A percentile compares a stretch with the other conserved stretches of the same genome.
Conservation (phyloP, 129 eudicot genomes). For the Flaveria linearis region DNA sequence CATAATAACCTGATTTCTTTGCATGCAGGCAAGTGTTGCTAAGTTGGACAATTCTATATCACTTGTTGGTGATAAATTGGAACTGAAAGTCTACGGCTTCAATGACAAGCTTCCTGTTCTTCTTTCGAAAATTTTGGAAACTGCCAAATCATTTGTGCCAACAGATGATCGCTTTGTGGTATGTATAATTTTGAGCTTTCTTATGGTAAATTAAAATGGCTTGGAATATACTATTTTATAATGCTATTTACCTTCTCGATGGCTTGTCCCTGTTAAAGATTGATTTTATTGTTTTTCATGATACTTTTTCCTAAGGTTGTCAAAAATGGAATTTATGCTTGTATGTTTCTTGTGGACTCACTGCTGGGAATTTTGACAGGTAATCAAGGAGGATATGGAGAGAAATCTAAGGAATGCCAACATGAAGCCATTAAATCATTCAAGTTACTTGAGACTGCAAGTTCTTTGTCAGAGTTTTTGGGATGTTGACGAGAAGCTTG, state of each 20-base stretch:
- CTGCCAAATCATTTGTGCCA: constrained; percentile 70
- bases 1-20: constrained; percentile 9
- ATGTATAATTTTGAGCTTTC: constrained; percentile 22
- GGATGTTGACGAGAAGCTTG: constrained; percentile 86
- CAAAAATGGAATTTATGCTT: constrained; percentile 8
- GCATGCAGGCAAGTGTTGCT: constrained; percentile 83
- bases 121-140: constrained; percentile 69
- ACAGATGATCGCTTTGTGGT: constrained; percentile 88
- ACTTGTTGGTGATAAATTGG: constrained; percentile 77
- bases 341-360: constrained; percentile 11
- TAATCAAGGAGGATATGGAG: constrained; percentile 86
- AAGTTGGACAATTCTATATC: constrained; percentile 94
- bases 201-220: background rate
- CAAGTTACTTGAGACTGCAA: constrained; percentile 84
- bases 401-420: constrained; percentile 83
- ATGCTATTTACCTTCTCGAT: background rate
- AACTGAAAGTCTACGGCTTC: constrained; percentile 90
- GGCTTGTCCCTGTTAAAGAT: background rate
- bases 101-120: constrained; percentile 94
- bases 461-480: constrained; percentile 78
- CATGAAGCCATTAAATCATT: constrained; percentile 87
- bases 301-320: background rate
- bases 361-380: constrained; percentile 46
- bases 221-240: background rate
- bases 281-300: background rate